A percentile compares a stretch with the other conserved stretches of the same genome.
Conservation (phyloP, 331 rosid species). For the Pyrus hybrid region DNA sequence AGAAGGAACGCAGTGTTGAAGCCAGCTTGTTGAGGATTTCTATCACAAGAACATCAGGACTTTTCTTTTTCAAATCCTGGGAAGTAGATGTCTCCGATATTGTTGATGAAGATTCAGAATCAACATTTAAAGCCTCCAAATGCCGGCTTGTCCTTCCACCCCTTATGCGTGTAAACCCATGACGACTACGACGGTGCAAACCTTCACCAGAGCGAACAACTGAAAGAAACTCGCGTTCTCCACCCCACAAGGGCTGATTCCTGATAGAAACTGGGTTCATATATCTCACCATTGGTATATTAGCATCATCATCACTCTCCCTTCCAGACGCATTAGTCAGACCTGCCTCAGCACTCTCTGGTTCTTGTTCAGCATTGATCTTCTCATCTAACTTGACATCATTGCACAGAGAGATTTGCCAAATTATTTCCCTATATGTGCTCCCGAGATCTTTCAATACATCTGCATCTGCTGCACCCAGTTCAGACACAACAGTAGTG, state of each 20-base stretch:
- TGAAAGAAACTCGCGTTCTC: constrained; percentile 88
- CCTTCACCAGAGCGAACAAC: constrained; percentile 87
- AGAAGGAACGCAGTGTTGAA: constrained; percentile 77
- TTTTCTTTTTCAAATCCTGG: constrained; percentile 87
- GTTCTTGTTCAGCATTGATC: constrained; percentile 60
- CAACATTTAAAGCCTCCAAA: constrained; percentile 67
- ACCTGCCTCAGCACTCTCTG: constrained; percentile 60
- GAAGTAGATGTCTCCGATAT: constrained; percentile 49
- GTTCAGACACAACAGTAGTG: constrained; percentile 71
- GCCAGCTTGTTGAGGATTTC: constrained; percentile 89
- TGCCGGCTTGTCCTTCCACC: constrained; percentile 90
- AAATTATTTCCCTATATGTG: constrained; percentile 74
- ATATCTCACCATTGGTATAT: constrained; percentile 68
- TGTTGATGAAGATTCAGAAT: constrained; percentile 61
- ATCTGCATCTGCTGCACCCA: constrained; percentile 84
- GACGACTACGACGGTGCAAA: constrained; percentile 85
- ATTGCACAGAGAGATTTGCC: constrained; percentile 84
- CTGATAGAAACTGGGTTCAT: constrained; percentile 76
- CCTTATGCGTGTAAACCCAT: constrained; percentile 71
- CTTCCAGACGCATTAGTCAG: constrained; percentile 61
- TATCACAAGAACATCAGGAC: constrained; percentile 71
- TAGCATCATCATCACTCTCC: constrained; percentile 92
- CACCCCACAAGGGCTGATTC: constrained; percentile 83
- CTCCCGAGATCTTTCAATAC: constrained; percentile 83
- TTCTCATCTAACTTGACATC: constrained; percentile 77